These are phyloP conservation scores for Macrocybe gigantea DNA, from an alignment of 768 basidiomycete species.

Conservation along the genomic window DNA sequence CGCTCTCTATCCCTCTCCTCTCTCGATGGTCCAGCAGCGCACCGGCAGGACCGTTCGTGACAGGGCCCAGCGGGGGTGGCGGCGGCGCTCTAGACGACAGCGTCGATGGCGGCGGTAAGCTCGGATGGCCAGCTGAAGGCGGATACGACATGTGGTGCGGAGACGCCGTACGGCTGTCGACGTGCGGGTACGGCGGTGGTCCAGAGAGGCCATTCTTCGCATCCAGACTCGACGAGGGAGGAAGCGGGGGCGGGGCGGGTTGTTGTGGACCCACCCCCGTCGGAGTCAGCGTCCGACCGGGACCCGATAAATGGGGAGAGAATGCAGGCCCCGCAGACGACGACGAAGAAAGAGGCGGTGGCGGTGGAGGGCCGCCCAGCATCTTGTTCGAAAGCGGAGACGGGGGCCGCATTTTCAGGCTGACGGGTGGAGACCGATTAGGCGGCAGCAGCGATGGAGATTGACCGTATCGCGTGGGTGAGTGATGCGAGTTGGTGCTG, in stretches of 20 bases:
- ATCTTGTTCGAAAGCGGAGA: constrained; percentile 21
- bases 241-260: constrained; percentile 3
- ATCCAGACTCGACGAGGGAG: not conserved
- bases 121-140: constrained; percentile 11
- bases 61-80: not conserved
- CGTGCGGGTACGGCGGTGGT: constrained; percentile 15
- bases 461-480: constrained; percentile 21
- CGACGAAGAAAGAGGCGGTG: constrained; percentile 5
- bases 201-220: constrained; percentile 8
- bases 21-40: constrained; percentile 13
- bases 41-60: not conserved
- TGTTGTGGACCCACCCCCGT: constrained; percentile 16
- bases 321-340: not conserved
- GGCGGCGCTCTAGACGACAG: not conserved
- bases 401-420: constrained; percentile 25
- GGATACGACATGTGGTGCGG: constrained; percentile 21
- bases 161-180: constrained; percentile 25
- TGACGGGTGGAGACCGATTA: constrained; percentile 21
- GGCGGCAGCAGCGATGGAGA: constrained; percentile 12
- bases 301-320: constrained; percentile 15
- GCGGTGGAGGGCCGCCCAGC: constrained; percentile 6
- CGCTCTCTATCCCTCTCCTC: constrained; percentile 21
- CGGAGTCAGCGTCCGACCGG: constrained; percentile 18
- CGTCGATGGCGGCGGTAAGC: constrained; percentile 2
- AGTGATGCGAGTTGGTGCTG: constrained; percentile 12